These are phyloP conservation scores for Pyrenochaeta sp. DNA, from an alignment of 2,329 filamentous ascomycete genomes.

Conservation along the genomic window DNA sequence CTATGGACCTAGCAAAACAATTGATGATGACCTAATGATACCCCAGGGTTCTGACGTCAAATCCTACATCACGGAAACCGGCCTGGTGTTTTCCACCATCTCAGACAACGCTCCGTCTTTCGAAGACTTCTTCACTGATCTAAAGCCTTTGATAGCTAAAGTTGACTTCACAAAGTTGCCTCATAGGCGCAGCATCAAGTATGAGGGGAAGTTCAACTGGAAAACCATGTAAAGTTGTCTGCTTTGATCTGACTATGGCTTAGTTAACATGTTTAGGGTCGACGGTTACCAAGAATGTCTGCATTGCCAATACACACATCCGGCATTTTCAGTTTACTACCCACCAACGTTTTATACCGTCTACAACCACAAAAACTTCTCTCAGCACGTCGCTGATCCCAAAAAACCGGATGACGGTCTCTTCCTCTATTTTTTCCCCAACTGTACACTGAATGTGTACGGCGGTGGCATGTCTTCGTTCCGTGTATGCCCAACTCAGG, in stretches of 20 bases:
- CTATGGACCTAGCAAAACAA: neutral
- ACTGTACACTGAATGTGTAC: constrained; percentile 65
- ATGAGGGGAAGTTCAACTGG: constrained; percentile 67
- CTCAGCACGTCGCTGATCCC: constrained; percentile 64
- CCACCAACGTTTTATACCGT: constrained; percentile 65
- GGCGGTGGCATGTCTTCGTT: constrained; percentile 67
- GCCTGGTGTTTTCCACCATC: constrained; percentile 62
- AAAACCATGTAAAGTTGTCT: constrained; percentile 60
- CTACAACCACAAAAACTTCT: constrained; percentile 64
- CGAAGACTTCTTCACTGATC: constrained; percentile 62
- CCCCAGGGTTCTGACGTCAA: constrained; percentile 45
- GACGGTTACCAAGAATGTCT: constrained; percentile 68
- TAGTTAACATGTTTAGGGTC: constrained; percentile 50
- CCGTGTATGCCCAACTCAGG: constrained; percentile 61
- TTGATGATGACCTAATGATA: neutral
- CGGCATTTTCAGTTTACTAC: constrained; percentile 63
- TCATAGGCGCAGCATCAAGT: constrained; percentile 62
- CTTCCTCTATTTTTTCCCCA: constrained; percentile 67
- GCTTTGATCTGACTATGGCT: neutral
- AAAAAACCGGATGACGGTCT: constrained; percentile 62
- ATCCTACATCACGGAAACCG: constrained; percentile 59
- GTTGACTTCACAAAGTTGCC: constrained; percentile 65
- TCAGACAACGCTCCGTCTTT: constrained; percentile 59
- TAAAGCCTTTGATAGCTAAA: constrained; percentile 58
- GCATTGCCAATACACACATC: constrained; percentile 67